Base-by-base conservation (phyloP, 148 eudicot genomes). In the Rhododendron kiyosumense region DNA sequence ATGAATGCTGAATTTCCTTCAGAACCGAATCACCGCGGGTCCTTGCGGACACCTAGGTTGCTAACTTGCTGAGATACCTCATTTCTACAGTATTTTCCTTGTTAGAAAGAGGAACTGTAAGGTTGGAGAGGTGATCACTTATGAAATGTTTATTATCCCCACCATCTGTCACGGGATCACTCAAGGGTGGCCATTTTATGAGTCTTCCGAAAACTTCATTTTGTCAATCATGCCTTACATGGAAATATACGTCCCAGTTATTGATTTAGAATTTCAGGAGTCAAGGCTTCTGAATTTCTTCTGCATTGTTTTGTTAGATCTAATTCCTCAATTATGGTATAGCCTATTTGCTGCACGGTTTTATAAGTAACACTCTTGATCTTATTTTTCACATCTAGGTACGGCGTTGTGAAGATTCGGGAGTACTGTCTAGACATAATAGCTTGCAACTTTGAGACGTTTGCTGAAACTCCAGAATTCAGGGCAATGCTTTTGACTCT, bases 391-490 rank as follows among this genome's bases (percentile, higher is more conserved):
- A 36, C 87, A 41, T 89, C 81, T 88, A 97, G 99, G 95, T 95
- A 97, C 78, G 95, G 98, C 48, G 98, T 95, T 61, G 81, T 91
- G 79, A 95, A 95, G 92, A 94, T 95, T 17, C 92, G 98, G 48
- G 99, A 97, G 89, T 91, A 95, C 86, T 95, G 99, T 90, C 91
- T 97, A 46, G 98, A 97, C 80, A 83, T 88, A 22, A 93, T 97
- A 85, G 96, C 99, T 46, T 94, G 93, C 88, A 94, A 95, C 88
- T 95, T 97, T 65, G 99, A 95, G 90, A 91, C 94, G 78, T 95
- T 97, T 87, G 94, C 98, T 4, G 96, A 95, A 57, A 95, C 94
- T 67, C 90, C 84, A 3, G 94, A 95, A 78, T 97, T 97, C 87
- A 90, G 98, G 82, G 98, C 95, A 54, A 88, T 97, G 91, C 95